Conservation (phyloP, 2,329 filamentous ascomycete genomes). For the Epichloe coenophiala region DNA sequence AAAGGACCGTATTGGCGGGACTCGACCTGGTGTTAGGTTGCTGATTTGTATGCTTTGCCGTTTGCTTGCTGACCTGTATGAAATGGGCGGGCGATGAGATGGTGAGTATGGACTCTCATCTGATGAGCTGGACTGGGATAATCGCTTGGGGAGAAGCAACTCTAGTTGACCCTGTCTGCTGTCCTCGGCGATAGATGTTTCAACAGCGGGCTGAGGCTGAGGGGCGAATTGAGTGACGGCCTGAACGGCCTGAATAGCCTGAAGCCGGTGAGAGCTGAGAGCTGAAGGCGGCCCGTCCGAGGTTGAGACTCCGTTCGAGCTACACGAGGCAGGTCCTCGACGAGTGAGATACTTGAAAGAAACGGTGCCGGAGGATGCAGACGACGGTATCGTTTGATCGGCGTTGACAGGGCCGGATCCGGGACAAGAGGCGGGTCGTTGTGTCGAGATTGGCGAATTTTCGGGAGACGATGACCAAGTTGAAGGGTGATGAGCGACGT, state of each 20-base stretch:
- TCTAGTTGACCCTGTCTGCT: constrained; percentile 30
- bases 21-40: constrained; percentile 23
- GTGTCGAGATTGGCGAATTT: constrained; percentile 2
- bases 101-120: constrained; percentile 33
- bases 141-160: constrained; percentile 31
- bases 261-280: constrained; percentile 19
- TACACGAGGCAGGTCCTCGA: constrained; percentile 25
- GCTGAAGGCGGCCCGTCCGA: constrained; percentile 18
- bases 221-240: background rate
- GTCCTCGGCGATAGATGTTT: constrained; percentile 10
- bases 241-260: constrained; percentile 18
- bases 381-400: constrained; percentile 9
- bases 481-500: background rate
- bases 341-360: constrained; percentile 20
- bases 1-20: constrained; percentile 43
- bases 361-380: constrained; percentile 12
- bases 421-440: constrained; percentile 7
- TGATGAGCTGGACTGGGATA: constrained; percentile 23
- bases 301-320: constrained; percentile 21
- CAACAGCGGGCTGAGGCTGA: constrained; percentile 10
- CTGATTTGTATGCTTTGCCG: constrained; percentile 17
- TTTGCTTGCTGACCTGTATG: constrained; percentile 30
- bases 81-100: constrained; percentile 32
- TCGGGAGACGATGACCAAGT: constrained; percentile 2
- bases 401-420: constrained; percentile 11